Conservation (phyloP, 2,329 filamentous ascomycete species). For the Boeremia lycopersici region DNA sequence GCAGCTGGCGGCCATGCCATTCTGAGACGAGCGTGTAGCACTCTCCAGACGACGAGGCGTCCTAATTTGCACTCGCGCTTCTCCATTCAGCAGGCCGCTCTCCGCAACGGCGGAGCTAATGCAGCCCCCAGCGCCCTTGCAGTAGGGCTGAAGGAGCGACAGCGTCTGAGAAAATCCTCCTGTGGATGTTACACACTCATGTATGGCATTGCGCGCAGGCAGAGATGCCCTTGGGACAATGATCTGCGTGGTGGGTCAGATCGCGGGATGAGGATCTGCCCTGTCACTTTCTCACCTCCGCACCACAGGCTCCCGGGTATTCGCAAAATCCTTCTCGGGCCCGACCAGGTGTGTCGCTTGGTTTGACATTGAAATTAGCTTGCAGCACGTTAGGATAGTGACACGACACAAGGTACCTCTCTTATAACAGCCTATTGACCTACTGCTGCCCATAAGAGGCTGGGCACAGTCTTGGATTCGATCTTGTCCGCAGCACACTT, state of each 20-base stretch:
- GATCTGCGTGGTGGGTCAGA: constrained; percentile 6
- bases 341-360: constrained; percentile 26
- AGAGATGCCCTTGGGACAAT: not conserved
- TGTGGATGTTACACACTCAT: constrained; percentile 1
- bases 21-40: constrained; percentile 39
- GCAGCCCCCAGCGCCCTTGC: constrained; percentile 40
- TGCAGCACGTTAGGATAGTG: constrained; percentile 38
- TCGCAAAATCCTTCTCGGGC: constrained; percentile 19
- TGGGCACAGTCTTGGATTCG: constrained; percentile 28
- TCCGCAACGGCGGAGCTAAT: constrained; percentile 25
- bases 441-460: constrained; percentile 18
- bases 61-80: constrained; percentile 30
- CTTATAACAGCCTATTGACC: constrained; percentile 29
- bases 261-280: constrained; percentile 23
- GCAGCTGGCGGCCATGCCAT: constrained; percentile 34
- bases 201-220: not conserved
- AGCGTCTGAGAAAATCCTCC: not conserved
- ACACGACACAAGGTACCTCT: constrained; percentile 39
- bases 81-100: constrained; percentile 28
- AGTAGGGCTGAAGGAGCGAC: constrained; percentile 40
- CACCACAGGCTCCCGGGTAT: constrained; percentile 15
- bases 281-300: constrained; percentile 37
- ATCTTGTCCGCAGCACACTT: constrained; percentile 30
- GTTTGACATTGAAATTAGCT: constrained; percentile 40
- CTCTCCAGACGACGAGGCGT: constrained; percentile 32